Evolutionary conservation across 2,329 filamentous ascomycete genomes (phyloP), one percentile per base, ranked within the genome.

Genomic region (Phaeomoniella chlamydospora): DNA sequence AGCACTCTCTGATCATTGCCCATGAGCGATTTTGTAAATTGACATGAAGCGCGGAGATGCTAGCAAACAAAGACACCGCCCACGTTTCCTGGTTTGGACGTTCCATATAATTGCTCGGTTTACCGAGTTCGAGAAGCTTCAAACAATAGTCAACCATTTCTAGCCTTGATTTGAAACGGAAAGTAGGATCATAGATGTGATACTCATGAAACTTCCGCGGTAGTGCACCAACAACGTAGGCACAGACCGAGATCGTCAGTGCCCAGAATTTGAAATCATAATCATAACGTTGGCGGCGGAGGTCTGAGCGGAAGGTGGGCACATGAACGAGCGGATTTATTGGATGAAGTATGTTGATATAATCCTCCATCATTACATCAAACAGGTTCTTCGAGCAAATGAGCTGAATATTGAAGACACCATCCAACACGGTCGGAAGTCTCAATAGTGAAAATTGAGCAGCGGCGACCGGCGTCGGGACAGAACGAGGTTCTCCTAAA

Each of bases 321-420:
- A 67, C 64, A 39, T 67, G 61, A 3, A 67, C 45, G 15, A 67
- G 54, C 0, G 64, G 64, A 37, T 65, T 67, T 22, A 54, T 56
- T 6, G 56, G 41, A 42, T 68, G 61, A 40, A 60, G 65, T 12
- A 55, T 43, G 4, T 46, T 44, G 41, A 67, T 67, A 42, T 65
- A 68, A 1, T 55, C 52, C 37, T 60, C 56, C 4, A 61, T 51
- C 38, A 62, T 38, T 3, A 43, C 41, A 36, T 49, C 46, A 6
- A 15, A 5, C 3, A 34, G 29, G 12, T 5, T 26, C 12, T 5
- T 32, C 13, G 29, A 15, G 15, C 15, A 37, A 32, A 11, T 30
- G 16, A 32, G 14, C 19, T 37, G 19, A 5, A 12, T 14, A 6
- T 26, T 26, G 22, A 26, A 26, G 6, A 26, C 22, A n/a, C 22